phyloP scores from a whole-genome alignment of 1,284 basidiomycete species.

The Tremellales sp. region DNA sequence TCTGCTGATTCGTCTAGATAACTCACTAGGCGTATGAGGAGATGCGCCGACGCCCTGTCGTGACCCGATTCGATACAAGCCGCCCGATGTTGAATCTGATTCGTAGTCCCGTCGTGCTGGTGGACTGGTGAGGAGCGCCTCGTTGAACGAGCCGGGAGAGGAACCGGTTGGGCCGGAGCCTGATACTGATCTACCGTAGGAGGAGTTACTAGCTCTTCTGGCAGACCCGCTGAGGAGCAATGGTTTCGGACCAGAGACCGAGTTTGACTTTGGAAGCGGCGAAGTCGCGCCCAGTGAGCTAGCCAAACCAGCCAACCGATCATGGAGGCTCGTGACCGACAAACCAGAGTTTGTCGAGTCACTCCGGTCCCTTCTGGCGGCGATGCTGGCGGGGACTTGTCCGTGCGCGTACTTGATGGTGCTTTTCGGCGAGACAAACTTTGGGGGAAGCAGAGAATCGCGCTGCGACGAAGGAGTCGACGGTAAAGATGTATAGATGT shows the following conservation, averaged over 20 bases:
- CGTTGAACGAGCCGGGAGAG: neutral
- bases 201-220: slow-evolving; percentile 17
- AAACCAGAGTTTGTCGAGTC: slow-evolving; percentile 13
- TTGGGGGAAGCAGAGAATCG: slow-evolving; percentile 1
- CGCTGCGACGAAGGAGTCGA: neutral
- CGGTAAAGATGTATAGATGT: neutral
- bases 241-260: slow-evolving; percentile 22
- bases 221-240: slow-evolving; percentile 24
- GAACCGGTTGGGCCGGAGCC: neutral
- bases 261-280: neutral
- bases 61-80: neutral
- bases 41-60: neutral
- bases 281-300: neutral
- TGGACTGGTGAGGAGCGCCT: neutral
- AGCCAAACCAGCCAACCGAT: slow-evolving; percentile 15
- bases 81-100: neutral
- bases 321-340: slow-evolving; percentile 24
- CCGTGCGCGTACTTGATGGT: neutral
- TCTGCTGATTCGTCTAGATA: neutral
- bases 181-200: neutral
- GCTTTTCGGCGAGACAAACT: slow-evolving; percentile 3
- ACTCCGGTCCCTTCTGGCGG: slow-evolving; percentile 6
- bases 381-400: slow-evolving; percentile 3
- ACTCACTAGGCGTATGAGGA: neutral
- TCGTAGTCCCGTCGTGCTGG: neutral